These are phyloP conservation scores for Fonsecaea nubica DNA, from an alignment of 2,329 filamentous ascomycete species.

Conservation along the genomic window DNA sequence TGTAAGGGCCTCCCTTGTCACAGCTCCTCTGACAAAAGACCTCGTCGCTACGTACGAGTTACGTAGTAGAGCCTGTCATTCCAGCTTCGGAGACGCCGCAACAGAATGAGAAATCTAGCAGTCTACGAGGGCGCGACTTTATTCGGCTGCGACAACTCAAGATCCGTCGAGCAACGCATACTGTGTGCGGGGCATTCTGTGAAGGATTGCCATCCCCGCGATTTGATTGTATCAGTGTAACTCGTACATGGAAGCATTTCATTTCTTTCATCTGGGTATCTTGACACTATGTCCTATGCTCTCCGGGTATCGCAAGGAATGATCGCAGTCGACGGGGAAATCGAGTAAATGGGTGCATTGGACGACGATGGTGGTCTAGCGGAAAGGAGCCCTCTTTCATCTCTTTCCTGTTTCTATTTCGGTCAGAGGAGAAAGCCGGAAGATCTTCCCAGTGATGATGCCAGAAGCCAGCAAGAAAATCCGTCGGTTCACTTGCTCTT, in stretches of 20 bases:
- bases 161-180: background rate
- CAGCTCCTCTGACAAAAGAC: background rate
- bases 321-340: background rate
- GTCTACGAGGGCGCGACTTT: background rate
- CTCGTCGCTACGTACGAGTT: background rate
- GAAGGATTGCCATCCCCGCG: background rate
- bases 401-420: background rate
- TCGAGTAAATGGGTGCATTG: background rate
- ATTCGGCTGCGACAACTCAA: background rate
- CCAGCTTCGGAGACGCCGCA: background rate
- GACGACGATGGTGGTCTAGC: background rate
- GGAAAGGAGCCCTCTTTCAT: background rate
- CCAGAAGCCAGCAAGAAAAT: background rate
- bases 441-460: background rate
- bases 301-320: background rate
- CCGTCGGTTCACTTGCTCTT: slow-evolving; percentile 45
- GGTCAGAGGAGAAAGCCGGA: background rate
- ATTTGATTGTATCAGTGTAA: background rate
- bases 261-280: slow-evolving; percentile 23
- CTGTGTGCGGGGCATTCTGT: slow-evolving; percentile 1
- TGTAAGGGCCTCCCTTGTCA: background rate
- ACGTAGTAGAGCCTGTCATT: background rate
- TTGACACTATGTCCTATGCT: slow-evolving; percentile 11
- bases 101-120: background rate
- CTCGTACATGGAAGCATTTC: background rate